Conservation (phyloP, 148 eudicot genomes). For the Heliamphora exappendiculata region DNA sequence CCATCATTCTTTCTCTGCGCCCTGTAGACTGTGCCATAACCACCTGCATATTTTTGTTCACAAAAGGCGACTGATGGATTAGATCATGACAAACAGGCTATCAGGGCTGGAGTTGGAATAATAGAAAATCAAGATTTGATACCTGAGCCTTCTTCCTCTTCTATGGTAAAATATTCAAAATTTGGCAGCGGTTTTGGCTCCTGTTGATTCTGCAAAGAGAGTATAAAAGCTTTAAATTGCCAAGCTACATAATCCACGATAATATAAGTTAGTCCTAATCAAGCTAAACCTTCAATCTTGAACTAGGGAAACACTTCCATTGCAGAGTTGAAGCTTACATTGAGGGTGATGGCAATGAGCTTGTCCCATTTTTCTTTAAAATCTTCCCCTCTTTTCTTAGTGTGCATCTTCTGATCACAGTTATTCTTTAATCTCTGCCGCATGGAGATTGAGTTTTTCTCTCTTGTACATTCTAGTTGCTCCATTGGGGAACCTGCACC, state of each 20-base stretch:
- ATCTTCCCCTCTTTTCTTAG: conserved; percentile 29
- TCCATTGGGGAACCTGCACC: conserved; percentile 12
- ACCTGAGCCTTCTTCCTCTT: conserved; percentile 99
- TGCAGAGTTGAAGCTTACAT: conserved; percentile 26
- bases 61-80: background rate
- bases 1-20: conserved; percentile 78
- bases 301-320: conserved; percentile 5
- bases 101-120: background rate
- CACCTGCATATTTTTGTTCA: conserved; percentile 52
- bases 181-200: conserved; percentile 45
- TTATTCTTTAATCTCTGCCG: conserved; percentile 35
- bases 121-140: conserved; percentile 16
- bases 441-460: conserved; percentile 16
- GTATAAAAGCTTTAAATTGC: conserved; percentile 7
- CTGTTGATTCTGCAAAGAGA: conserved; percentile 33
- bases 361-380: conserved; percentile 32
- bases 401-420: conserved; percentile 14
- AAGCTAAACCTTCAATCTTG: background rate
- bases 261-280: background rate
- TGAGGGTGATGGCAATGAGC: conserved; percentile 16
- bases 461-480: conserved; percentile 21
- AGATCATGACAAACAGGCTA: background rate
- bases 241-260: conserved; percentile 3
- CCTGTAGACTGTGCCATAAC: conserved; percentile 95
- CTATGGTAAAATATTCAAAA: conserved; percentile 59